These are phyloP conservation scores for Melanogaster broomeanus DNA, from an alignment of 768 basidiomycete genomes.

Conservation along the genomic window DNA sequence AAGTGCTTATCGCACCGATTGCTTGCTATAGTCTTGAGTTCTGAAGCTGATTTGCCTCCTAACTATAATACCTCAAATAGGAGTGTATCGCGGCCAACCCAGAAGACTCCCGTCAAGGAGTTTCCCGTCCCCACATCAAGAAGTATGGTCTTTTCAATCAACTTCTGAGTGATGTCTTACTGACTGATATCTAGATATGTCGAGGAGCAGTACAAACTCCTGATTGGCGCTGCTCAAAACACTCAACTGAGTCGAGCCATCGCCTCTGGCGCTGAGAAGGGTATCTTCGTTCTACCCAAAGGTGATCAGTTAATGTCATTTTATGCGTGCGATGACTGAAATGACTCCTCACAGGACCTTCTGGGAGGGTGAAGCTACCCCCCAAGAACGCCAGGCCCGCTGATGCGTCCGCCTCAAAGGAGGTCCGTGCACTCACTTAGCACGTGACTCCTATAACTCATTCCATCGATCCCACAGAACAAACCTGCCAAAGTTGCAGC, in stretches of 20 bases:
- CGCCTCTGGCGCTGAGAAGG: constrained; percentile 77
- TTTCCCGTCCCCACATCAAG: constrained; percentile 92
- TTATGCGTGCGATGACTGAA: constrained; percentile 3
- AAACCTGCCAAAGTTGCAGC: constrained; percentile 33
- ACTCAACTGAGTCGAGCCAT: constrained; percentile 83
- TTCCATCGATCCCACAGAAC: constrained; percentile 18
- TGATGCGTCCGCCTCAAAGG: constrained; percentile 57
- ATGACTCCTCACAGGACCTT: constrained; percentile 33
- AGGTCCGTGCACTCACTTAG: constrained; percentile 42
- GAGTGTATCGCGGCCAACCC: constrained; percentile 77
- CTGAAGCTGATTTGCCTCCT: constrained; percentile 17
- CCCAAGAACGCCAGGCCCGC: constrained; percentile 53
- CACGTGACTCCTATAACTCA: constrained; percentile 25
- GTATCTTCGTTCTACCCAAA: constrained; percentile 85
- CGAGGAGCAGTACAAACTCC: constrained; percentile 79
- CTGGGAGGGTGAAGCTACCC: constrained; percentile 67
- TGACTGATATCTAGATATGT: constrained; percentile 60
- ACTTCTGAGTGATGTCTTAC: constrained; percentile 12
- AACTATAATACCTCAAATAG: constrained; percentile 42
- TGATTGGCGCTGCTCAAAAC: constrained; percentile 76
- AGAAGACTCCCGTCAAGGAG: constrained; percentile 80
- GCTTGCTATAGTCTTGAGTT: constrained; percentile 10
- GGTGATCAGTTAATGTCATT: constrained; percentile 44
- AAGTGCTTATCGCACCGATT: neutral
- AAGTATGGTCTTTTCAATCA: constrained; percentile 54